Base-by-base conservation (phyloP, 2,329 filamentous ascomycete species). In the Grosmannia serpens region DNA sequence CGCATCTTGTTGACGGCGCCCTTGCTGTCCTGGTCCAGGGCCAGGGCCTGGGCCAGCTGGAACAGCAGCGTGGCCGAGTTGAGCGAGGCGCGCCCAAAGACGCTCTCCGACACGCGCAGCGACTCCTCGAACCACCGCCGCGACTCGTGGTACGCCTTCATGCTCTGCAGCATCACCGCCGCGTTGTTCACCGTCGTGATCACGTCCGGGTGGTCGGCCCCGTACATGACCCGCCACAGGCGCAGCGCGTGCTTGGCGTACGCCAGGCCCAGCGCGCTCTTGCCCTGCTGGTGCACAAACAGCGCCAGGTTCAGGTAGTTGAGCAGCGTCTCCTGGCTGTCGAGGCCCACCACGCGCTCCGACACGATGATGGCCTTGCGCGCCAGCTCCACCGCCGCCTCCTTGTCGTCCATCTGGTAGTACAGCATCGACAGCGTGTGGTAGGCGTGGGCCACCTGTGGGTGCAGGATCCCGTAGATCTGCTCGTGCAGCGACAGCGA, bases 111-210 rank as follows among this genome's bases (percentile, higher is more conserved):
- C 62, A 97, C 86, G 50, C 83, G 81, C 56, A 97, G 83, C 11
- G 91, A 95, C 63, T 90, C 87, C 73, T 97, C 94, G 69, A 99
- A 99, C 94, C 94, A 99, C 62, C 92, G 80, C 56, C 94, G 87
- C 52, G 92, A 97, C 73, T 96, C 90, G 66, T 92, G 87, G 76
- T 95, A 99, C 61, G 88, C 86, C 78, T 97, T 96, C 66, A 96
- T 82, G 58, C 91, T 86, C 74, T 99, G 94, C 60, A 99, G 84
- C 94, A 99, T 99, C 61, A 99, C 94, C 9, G 94, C 94, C 24
- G 90, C 92, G 68, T 99, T 99, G 81, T 97, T 99, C 74, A 97
- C 87, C 20, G 94, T 97, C 10, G 95, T 99, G 73, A 99, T 96
- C 10, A 91, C 95, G 74, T 99, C 94, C 3, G 94, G 94, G 73